Conservation (phyloP, 345 rosid genomes). For the Eutrema yunnanense region DNA sequence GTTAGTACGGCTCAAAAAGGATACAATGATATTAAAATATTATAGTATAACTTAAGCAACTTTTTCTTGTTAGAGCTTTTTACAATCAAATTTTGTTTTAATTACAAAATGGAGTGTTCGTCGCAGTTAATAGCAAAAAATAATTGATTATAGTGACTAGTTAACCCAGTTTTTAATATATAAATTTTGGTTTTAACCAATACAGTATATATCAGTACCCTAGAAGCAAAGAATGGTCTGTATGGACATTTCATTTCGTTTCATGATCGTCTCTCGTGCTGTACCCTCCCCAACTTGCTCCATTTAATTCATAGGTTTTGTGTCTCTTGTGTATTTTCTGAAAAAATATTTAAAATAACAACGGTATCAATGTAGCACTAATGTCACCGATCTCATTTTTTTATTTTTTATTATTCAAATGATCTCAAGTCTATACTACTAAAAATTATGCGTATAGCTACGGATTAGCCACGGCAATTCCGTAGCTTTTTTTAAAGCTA, state of each 20-base stretch:
- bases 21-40: neutral
- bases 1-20: neutral
- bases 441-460: too few species aligned
- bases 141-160: neutral
- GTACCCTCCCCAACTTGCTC: constrained; percentile 28
- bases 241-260: constrained; percentile 1
- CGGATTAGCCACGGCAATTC: too few species aligned
- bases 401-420: too few species aligned
- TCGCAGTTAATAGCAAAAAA: neutral
- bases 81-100: neutral
- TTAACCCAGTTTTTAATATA: neutral
- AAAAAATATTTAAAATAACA: neutral
- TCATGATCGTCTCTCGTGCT: constrained; percentile 33
- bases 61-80: neutral
- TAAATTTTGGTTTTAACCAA: neutral
- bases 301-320: constrained; percentile 15
- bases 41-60: neutral
- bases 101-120: neutral
- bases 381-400: neutral
- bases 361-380: neutral
- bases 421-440: too few species aligned
- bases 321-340: neutral
- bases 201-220: neutral
- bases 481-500: too few species aligned
- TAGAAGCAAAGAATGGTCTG: neutral